A percentile compares a stretch with the other conserved stretches of the same genome.
Evolutionary conservation across 805 yeast species (phyloP).

Genomic region (Lachancea lanzarotensis): DNA sequence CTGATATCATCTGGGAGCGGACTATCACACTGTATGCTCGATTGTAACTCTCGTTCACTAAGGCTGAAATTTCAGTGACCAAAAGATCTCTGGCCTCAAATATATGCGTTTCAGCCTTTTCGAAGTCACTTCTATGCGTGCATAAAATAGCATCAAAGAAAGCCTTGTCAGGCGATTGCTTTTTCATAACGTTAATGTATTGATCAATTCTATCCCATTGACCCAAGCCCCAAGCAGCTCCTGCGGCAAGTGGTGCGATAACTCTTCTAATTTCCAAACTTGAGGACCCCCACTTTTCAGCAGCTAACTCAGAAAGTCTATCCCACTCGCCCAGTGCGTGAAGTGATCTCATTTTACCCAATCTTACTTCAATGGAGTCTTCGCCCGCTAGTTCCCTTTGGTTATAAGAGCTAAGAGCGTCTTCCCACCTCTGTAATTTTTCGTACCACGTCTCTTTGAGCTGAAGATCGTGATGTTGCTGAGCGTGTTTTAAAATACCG

Average conservation of each 20-base stretch:
- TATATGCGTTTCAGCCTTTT: slow-evolving; percentile 72
- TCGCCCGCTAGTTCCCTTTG: slow-evolving; percentile 54
- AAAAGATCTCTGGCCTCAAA: slow-evolving; percentile 79
- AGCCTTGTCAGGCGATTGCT: slow-evolving; percentile 89
- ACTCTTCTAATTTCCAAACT: slow-evolving; percentile 67
- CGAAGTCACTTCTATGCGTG: slow-evolving; percentile 79
- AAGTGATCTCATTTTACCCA: slow-evolving; percentile 97
- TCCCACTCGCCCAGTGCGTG: slow-evolving; percentile 99
- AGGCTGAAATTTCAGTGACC: slow-evolving; percentile 88
- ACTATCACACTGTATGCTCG: slow-evolving; percentile 97
- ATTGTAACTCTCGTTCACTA: slow-evolving; percentile 91
- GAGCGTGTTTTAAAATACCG: slow-evolving; percentile 92
- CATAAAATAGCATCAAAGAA: slow-evolving; percentile 88
- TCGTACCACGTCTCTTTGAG: slow-evolving; percentile 97
- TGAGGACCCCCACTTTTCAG: slow-evolving; percentile 74
- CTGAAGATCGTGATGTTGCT: slow-evolving; percentile 81
- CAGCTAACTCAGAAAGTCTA: slow-evolving; percentile 75
- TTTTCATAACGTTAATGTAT: slow-evolving; percentile 82
- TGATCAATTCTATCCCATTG: slow-evolving; percentile 96
- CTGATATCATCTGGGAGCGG: slow-evolving; percentile 95
- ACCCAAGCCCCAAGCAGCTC: slow-evolving; percentile 97
- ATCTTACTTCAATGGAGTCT: slow-evolving; percentile 76
- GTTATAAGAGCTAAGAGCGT: slow-evolving; percentile 85
- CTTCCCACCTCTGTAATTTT: slow-evolving; percentile 96
- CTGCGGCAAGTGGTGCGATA: slow-evolving; percentile 96